Conservation (phyloP, 1,284 basidiomycete species). For the Spongispora temasekensis region DNA sequence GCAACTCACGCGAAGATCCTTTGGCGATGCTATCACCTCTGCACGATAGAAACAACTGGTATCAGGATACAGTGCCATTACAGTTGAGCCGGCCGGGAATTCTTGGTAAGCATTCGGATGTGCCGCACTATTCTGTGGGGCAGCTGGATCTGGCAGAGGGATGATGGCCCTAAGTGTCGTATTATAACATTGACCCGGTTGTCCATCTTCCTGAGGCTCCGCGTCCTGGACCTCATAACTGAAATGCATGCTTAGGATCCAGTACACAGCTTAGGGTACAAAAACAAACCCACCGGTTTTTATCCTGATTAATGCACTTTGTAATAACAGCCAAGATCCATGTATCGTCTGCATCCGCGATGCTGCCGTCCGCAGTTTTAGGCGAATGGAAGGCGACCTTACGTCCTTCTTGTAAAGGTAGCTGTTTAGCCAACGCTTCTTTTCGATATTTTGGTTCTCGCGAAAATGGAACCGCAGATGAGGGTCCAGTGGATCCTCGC, state of each 20-base stretch:
- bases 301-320: conserved; percentile 66
- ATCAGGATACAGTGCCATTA: conserved; percentile 82
- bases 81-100: conserved; percentile 68
- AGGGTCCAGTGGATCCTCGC: conserved; percentile 57
- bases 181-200: conserved; percentile 69
- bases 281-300: conserved; percentile 49
- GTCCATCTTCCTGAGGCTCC: conserved; percentile 75
- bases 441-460: conserved; percentile 66
- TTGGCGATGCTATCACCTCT: conserved; percentile 69
- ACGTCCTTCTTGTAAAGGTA: conserved; percentile 68
- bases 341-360: conserved; percentile 59
- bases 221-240: conserved; percentile 84
- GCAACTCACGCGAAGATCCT: conserved; percentile 54
- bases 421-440: conserved; percentile 58
- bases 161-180: conserved; percentile 70
- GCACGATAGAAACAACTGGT: conserved; percentile 86
- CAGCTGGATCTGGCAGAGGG: conserved; percentile 72
- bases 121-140: conserved; percentile 54
- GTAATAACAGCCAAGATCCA: conserved; percentile 82
- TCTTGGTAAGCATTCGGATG: conserved; percentile 71
- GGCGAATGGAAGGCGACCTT: conserved; percentile 81
- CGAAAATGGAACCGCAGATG: conserved; percentile 53
- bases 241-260: conserved; percentile 7
- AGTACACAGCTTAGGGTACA: not conserved
- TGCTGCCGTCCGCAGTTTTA: conserved; percentile 47